Conservation (phyloP, 2,329 filamentous ascomycete species). For the Pseudogymnoascus sp. region DNA sequence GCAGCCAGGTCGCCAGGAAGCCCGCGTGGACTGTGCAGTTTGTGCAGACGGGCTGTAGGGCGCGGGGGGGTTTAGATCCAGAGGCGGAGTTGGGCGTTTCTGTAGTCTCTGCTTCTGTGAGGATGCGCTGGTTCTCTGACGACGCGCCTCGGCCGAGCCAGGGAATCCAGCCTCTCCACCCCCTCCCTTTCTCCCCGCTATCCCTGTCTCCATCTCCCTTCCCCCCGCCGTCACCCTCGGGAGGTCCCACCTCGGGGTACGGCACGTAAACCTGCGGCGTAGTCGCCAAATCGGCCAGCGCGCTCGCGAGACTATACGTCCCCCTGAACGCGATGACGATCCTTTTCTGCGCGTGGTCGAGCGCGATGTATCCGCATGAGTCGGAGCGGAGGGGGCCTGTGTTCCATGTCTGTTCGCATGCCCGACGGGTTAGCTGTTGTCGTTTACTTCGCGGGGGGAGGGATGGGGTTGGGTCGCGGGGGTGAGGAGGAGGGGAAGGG, state of each 20-base stretch:
- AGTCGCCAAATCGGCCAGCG: constrained; percentile 81
- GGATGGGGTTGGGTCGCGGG: neutral
- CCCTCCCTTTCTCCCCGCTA: too few relatives aligned
- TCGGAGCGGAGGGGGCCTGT: constrained; percentile 81
- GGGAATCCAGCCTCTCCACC: neutral
- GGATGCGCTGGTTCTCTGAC: neutral
- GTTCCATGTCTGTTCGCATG: constrained; percentile 83
- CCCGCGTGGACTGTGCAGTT: constrained; percentile 93
- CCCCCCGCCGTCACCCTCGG: too few relatives aligned
- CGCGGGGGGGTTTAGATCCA: too few relatives aligned
- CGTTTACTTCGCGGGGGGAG: too few relatives aligned
- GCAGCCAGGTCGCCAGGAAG: constrained; percentile 77
- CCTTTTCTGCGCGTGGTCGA: constrained; percentile 56
- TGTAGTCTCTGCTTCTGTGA: neutral
- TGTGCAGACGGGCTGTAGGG: constrained; percentile 59
- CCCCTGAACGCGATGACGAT: constrained; percentile 88
- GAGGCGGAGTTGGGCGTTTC: too few relatives aligned
- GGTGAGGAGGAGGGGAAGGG: too few relatives aligned
- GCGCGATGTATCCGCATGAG: constrained; percentile 85
- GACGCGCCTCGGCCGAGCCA: neutral
- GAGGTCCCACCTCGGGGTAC: constrained; percentile 47
- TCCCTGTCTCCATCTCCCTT: too few relatives aligned
- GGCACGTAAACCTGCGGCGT: constrained; percentile 85
- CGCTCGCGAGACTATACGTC: constrained; percentile 89
- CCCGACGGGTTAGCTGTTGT: too few relatives aligned